These are phyloP conservation scores for Podospora conica DNA, from an alignment of 495 filamentous ascomycete species.

Conservation along the genomic window DNA sequence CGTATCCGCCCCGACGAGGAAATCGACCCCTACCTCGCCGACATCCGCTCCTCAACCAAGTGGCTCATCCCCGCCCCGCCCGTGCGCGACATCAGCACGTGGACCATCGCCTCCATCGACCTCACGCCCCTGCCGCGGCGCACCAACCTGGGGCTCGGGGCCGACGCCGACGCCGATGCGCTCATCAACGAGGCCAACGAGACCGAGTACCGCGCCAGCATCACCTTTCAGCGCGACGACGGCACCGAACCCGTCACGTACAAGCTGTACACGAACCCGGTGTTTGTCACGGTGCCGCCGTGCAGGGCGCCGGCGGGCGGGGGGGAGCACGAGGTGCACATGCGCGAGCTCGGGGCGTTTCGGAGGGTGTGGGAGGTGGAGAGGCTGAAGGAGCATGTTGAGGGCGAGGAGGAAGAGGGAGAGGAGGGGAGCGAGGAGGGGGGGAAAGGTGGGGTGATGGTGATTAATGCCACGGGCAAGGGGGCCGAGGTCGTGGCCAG, in stretches of 20 bases:
- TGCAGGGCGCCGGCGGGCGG: background rate
- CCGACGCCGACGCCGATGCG: background rate
- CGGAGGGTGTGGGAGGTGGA: background rate
- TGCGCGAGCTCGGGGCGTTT: background rate
- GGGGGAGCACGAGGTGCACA: background rate
- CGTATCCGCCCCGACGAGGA: background rate
- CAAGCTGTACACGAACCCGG: background rate
- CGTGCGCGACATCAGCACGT: slow-evolving; percentile 1
- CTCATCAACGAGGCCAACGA: background rate
- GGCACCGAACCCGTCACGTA: background rate
- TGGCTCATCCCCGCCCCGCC: background rate
- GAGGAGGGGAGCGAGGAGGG: background rate
- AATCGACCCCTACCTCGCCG: slow-evolving; percentile 2
- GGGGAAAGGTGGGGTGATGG: background rate
- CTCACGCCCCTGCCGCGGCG: background rate
- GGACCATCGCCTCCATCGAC: background rate
- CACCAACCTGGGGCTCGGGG: background rate
- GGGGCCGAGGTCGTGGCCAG: background rate
- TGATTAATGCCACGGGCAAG: background rate
- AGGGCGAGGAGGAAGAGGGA: background rate
- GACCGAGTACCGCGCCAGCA: slow-evolving; percentile 2
- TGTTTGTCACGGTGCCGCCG: background rate
- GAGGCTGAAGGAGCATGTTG: background rate
- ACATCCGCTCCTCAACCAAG: background rate
- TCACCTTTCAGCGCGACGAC: background rate